Evolutionary conservation across 2,329 filamentous ascomycete genomes (phyloP).

Genomic region (Pyrenophora tritici-repentis): DNA sequence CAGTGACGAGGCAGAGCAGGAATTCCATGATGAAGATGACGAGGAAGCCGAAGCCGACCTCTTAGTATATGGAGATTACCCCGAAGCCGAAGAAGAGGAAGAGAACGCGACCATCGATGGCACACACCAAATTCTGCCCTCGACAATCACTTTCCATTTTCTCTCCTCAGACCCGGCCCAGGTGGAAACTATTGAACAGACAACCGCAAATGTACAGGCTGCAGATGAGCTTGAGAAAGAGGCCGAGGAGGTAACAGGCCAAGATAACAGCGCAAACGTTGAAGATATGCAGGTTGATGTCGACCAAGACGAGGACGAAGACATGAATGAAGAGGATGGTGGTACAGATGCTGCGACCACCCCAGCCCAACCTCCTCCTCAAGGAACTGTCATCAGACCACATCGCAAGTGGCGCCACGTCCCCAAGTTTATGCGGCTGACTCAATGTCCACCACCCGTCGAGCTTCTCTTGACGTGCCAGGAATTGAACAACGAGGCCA

Average conservation of each 20-base stretch:
- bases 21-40: conserved; percentile 5
- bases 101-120: background rate
- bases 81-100: background rate
- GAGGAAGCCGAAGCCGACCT: background rate
- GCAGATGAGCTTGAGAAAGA: background rate
- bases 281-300: background rate
- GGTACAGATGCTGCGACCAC: conserved; percentile 5
- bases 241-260: too few species aligned
- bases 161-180: background rate
- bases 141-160: too few species aligned
- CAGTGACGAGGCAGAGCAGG: conserved; percentile 6
- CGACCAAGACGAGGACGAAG: conserved; percentile 6
- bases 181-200: conserved; percentile 1
- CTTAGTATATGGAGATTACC: too few species aligned
- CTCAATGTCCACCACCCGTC: conserved; percentile 36
- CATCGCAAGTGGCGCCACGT: conserved; percentile 42
- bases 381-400: conserved; percentile 18
- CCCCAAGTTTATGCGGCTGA: conserved; percentile 40
- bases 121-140: background rate
- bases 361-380: conserved; percentile 6
- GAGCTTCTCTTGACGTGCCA: conserved; percentile 38
- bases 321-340: conserved; percentile 4
- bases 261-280: background rate
- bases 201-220: background rate
- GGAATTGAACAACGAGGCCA: conserved; percentile 35